Percentiles rank a stretch among this genome's conserved stretches.
Conservation (phyloP, 345 rosid species). For the Turritis glabra region DNA sequence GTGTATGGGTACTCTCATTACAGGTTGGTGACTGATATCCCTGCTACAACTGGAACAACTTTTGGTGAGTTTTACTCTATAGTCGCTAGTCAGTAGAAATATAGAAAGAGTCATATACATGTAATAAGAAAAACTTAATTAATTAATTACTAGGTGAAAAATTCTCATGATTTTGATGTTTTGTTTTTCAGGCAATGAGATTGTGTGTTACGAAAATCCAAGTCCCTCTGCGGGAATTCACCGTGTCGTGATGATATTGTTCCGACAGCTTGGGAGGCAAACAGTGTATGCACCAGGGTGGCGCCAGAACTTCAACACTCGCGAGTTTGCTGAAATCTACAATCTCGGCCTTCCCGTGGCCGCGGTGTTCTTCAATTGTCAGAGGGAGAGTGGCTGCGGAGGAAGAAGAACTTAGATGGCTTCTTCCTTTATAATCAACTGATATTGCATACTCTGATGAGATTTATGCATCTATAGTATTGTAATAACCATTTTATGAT, state of each 20-base stretch:
- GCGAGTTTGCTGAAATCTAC: constrained; percentile 84
- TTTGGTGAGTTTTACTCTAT: constrained; percentile 36
- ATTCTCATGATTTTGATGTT: background rate
- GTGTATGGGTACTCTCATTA: background rate
- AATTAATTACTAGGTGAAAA: background rate
- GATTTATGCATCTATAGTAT: constrained; percentile 8
- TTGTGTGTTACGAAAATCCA: constrained; percentile 76
- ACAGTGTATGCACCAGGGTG: constrained; percentile 90
- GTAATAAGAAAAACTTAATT: background rate
- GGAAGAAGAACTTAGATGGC: constrained; percentile 49
- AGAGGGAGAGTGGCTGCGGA: constrained; percentile 77
- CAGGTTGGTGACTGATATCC: constrained; percentile 47
- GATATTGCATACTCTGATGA: background rate
- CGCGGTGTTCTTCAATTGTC: constrained; percentile 77
- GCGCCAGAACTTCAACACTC: constrained; percentile 85
- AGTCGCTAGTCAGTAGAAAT: background rate
- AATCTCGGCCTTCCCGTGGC: constrained; percentile 84
- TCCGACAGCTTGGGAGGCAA: constrained; percentile 78
- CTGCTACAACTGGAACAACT: constrained; percentile 41
- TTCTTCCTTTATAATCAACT: background rate
- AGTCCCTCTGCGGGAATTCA: constrained; percentile 77
- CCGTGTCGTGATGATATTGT: constrained; percentile 62
- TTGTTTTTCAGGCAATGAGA: constrained; percentile 63
- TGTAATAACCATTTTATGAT: constrained; percentile 23
- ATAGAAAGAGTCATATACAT: background rate